Percentiles rank a stretch among this genome's conserved stretches.
Evolutionary conservation across 2,329 filamentous ascomycete species (phyloP).

Genomic region (Beauveria sp.): DNA sequence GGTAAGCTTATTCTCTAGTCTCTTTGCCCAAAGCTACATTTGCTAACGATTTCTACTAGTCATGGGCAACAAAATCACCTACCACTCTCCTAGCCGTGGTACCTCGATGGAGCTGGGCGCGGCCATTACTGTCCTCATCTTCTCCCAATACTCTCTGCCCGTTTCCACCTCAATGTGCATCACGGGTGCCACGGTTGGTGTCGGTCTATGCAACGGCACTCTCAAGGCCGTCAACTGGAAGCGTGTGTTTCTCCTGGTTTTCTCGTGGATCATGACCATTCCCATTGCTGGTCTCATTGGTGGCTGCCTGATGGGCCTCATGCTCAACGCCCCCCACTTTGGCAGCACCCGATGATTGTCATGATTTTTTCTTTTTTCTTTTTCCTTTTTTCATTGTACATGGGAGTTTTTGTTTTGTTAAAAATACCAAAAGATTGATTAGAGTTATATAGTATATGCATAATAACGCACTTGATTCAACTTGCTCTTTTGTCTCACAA

Average conservation of each 20-base stretch:
- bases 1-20: constrained; percentile 34
- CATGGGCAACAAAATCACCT: constrained; percentile 77
- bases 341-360: neutral
- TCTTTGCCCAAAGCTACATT: constrained; percentile 12
- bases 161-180: constrained; percentile 77
- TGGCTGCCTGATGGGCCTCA: constrained; percentile 32
- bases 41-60: constrained; percentile 35
- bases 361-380: too few relatives aligned
- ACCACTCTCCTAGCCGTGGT: constrained; percentile 50
- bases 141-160: constrained; percentile 67
- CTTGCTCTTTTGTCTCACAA: neutral
- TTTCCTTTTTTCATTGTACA: neutral
- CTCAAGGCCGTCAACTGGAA: constrained; percentile 69
- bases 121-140: constrained; percentile 67
- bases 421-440: constrained; percentile 8
- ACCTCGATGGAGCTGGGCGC: constrained; percentile 77
- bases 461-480: neutral
- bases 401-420: neutral
- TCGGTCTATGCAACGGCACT: constrained; percentile 69
- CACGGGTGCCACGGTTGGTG: constrained; percentile 70
- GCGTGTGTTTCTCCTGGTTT: constrained; percentile 57
- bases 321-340: constrained; percentile 34
- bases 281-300: constrained; percentile 35
- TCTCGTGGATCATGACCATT: constrained; percentile 50
- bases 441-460: constrained; percentile 1